These are phyloP conservation scores for Cercospora janseana DNA, from an alignment of 2,329 filamentous ascomycete genomes.

Conservation along the genomic window DNA sequence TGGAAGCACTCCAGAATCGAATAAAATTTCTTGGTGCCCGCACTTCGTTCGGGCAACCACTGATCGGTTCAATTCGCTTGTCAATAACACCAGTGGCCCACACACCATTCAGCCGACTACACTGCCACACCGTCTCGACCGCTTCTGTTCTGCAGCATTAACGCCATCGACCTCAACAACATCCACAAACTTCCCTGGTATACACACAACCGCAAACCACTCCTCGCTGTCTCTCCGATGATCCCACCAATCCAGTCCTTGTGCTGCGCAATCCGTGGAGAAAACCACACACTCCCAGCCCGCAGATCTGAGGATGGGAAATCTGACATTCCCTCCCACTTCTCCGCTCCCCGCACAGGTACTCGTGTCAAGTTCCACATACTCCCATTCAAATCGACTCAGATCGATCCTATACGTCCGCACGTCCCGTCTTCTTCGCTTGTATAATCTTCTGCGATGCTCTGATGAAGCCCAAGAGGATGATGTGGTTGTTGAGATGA, in stretches of 20 bases:
- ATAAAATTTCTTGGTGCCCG: not conserved
- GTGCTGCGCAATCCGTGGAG: slow-evolving; percentile 13
- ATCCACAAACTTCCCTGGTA: slow-evolving; percentile 8
- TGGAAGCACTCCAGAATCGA: not conserved
- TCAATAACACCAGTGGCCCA: not conserved
- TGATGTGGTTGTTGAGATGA: slow-evolving; percentile 10
- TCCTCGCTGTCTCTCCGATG: slow-evolving; percentile 6
- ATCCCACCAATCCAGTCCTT: slow-evolving; percentile 14
- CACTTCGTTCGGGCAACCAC: no score
- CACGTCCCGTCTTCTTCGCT: slow-evolving; percentile 6
- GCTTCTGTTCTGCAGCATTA: not conserved
- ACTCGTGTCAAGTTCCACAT: not conserved
- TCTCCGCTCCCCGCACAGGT: not conserved
- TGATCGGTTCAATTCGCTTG: not conserved
- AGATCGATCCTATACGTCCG: slow-evolving; percentile 10
- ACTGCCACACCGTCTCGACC: not conserved
- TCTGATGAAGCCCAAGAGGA: slow-evolving; percentile 5
- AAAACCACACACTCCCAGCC: slow-evolving; percentile 11
- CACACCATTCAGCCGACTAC: not conserved
- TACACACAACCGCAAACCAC: slow-evolving; percentile 13
- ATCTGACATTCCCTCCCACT: not conserved
- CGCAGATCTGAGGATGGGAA: slow-evolving; percentile 3
- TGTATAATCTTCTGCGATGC: slow-evolving; percentile 10
- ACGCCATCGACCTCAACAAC: slow-evolving; percentile 6
- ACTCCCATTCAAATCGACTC: slow-evolving; percentile 5